These are phyloP conservation scores for Crinitomyces ghanaensis DNA, from an alignment of 805 yeast genomes.

Conservation along the genomic window DNA sequence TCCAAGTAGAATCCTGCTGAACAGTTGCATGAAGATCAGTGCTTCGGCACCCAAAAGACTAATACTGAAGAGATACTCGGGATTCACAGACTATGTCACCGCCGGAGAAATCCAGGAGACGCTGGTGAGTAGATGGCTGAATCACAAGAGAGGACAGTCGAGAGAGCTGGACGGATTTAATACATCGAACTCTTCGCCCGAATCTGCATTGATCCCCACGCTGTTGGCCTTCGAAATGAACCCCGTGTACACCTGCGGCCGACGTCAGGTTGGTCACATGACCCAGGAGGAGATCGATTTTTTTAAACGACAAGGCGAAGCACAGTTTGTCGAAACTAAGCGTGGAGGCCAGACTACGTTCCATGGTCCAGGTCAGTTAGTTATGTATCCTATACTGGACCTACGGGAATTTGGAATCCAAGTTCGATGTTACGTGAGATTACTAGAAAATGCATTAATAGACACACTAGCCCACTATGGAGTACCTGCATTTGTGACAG, in stretches of 20 bases:
- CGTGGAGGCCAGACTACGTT: constrained; percentile 96
- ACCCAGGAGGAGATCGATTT: constrained; percentile 21
- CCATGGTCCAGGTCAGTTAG: constrained; percentile 94
- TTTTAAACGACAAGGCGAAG: constrained; percentile 24
- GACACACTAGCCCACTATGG: constrained; percentile 33
- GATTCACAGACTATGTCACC: constrained; percentile 14
- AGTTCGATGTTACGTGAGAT: constrained; percentile 53
- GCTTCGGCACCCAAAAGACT: too few relatives aligned
- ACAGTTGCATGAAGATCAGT: too few relatives aligned
- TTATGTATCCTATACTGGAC: constrained; percentile 70
- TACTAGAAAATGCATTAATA: constrained; percentile 49
- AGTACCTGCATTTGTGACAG: constrained; percentile 41
- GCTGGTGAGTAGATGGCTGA: constrained; percentile 15
- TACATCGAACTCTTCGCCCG: too few relatives aligned
- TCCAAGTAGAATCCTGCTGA: too few relatives aligned
- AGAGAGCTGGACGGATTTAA: constrained; percentile 1
- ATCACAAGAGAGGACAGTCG: constrained; percentile 11
- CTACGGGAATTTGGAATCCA: constrained; percentile 48
- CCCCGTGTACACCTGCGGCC: constrained; percentile 86
- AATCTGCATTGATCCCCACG: constrained; percentile 25
- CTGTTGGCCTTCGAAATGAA: constrained; percentile 74
- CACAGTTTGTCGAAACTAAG: constrained; percentile 61
- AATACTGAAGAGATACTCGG: too few relatives aligned
- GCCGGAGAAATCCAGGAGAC: constrained; percentile 14
- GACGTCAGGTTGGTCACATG: constrained; percentile 53